Conservation (phyloP, 2,329 filamentous ascomycete species). For the Trichophyton rubrum region DNA sequence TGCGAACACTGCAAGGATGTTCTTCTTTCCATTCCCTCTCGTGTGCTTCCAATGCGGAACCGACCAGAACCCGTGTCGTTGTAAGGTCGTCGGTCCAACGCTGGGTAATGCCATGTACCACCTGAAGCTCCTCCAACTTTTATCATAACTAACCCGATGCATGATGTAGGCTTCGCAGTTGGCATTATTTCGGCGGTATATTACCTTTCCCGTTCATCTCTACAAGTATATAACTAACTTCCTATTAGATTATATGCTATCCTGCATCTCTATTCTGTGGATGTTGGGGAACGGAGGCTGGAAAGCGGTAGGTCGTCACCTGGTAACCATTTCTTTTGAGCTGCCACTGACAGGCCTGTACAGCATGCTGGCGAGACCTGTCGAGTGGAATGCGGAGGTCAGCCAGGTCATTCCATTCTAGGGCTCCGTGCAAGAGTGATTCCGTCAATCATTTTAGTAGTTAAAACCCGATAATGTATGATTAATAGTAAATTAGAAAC, state of each 20-base stretch:
- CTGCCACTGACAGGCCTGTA: constrained; percentile 7
- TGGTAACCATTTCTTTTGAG: background rate
- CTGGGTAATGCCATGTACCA: constrained; percentile 26
- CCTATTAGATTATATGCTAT: constrained; percentile 40
- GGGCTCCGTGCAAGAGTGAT: too few species aligned
- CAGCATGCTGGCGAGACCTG: constrained; percentile 41
- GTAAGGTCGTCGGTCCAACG: constrained; percentile 45
- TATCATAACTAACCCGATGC: background rate
- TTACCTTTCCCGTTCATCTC: constrained; percentile 5
- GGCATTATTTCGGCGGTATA: constrained; percentile 40
- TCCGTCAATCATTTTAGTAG: too few species aligned
- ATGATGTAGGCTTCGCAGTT: constrained; percentile 29
- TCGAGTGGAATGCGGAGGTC: constrained; percentile 40
- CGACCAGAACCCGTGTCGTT: constrained; percentile 46
- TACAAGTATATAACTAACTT: background rate
- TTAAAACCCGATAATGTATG: too few species aligned
- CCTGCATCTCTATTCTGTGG: constrained; percentile 44
- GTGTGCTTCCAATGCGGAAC: constrained; percentile 46
- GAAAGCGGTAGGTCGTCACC: constrained; percentile 34
- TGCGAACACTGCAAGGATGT: constrained; percentile 20
- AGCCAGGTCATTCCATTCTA: constrained; percentile 39
- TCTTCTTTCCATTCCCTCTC: constrained; percentile 38
- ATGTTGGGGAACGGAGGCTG: constrained; percentile 43
- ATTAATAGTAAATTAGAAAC: too few species aligned
- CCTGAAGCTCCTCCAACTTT: background rate